Conservation (phyloP, 78 protist species). For the Guillardia theta region DNA sequence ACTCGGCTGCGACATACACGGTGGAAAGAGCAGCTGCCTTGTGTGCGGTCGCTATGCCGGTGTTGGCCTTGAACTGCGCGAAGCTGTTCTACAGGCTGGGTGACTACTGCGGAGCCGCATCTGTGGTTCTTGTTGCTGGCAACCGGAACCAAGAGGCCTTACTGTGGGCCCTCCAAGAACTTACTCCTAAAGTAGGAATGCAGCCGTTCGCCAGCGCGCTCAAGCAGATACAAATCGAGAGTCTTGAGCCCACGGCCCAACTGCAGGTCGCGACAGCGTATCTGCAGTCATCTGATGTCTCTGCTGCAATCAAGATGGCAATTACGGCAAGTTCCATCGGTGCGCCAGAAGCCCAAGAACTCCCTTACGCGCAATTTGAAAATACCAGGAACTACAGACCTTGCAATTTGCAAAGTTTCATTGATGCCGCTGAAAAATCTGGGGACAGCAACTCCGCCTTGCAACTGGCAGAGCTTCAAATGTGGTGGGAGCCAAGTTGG, state of each 20-base stretch:
- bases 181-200: background rate
- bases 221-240: too few relatives aligned
- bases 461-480: background rate
- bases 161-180: background rate
- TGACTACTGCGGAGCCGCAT: background rate
- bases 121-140: background rate
- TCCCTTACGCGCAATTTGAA: background rate
- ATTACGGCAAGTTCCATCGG: background rate
- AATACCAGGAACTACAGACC: background rate
- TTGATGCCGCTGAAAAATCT: background rate
- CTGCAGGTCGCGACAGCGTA: too few relatives aligned
- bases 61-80: background rate
- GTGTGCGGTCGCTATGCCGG: background rate
- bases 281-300: background rate
- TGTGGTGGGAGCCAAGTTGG: constrained; percentile 18
- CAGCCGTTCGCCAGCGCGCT: background rate
- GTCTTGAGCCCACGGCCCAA: too few relatives aligned
- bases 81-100: background rate
- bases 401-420: background rate
- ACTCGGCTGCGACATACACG: background rate
- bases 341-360: background rate
- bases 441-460: background rate
- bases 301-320: background rate
- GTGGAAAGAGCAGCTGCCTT: background rate
- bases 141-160: background rate